Conservation (phyloP, 23 red algal species). For the Gracilaria domingensis region DNA sequence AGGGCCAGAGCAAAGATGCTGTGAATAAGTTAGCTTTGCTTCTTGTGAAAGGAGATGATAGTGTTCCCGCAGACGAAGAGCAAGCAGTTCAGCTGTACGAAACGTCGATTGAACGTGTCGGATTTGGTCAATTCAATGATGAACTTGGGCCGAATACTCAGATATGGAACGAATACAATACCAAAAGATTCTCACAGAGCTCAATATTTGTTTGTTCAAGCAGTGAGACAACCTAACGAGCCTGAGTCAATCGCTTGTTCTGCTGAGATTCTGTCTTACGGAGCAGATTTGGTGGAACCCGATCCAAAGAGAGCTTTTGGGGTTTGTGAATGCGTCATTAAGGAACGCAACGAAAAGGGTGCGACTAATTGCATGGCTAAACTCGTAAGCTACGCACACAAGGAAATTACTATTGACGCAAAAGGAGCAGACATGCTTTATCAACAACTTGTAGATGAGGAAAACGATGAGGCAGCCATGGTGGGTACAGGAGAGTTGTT, state of each 20-base stretch:
- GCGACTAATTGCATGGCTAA: constrained; percentile 40
- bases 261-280: background rate
- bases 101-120: background rate
- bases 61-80: constrained; percentile 28
- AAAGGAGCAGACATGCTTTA: constrained; percentile 15
- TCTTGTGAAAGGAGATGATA: constrained; percentile 29
- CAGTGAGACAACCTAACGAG: background rate
- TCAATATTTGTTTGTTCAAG: constrained; percentile 6
- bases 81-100: constrained; percentile 35
- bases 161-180: background rate
- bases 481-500: constrained; percentile 6
- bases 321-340: constrained; percentile 30
- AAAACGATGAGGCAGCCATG: constrained; percentile 29
- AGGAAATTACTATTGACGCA: constrained; percentile 30
- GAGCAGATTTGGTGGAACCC: constrained; percentile 1
- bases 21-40: constrained; percentile 43
- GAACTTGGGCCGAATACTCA: constrained; percentile 11
- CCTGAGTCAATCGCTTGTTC: background rate
- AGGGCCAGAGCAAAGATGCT: background rate
- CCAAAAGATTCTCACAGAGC: background rate
- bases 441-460: constrained; percentile 38
- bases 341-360: constrained; percentile 33
- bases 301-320: constrained; percentile 43
- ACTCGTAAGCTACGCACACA: constrained; percentile 37
- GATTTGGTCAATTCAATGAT: constrained; percentile 1